Evolutionary conservation across 331 rosid genomes (phyloP).

Genomic region (Acacia concinna): DNA sequence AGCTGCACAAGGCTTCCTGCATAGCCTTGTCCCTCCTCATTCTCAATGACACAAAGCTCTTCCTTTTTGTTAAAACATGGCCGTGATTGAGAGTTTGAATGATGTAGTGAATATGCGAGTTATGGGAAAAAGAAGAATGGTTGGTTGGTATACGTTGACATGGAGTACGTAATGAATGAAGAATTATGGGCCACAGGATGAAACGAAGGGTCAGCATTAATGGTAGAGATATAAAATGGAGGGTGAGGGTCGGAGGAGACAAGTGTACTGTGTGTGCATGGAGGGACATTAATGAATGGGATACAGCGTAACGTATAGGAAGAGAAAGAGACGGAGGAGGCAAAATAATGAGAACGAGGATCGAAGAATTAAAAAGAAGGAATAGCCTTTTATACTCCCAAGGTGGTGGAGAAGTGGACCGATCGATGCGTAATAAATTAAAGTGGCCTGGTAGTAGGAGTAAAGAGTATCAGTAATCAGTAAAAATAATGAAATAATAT

Average conservation of each 20-base stretch:
- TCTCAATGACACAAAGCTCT: not conserved
- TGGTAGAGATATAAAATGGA: not conserved
- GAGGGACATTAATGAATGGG: not conserved
- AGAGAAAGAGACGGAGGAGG: not conserved
- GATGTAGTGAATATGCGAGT: not conserved
- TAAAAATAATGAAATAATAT: no score
- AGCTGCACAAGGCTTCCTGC: not conserved
- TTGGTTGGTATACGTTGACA: not conserved
- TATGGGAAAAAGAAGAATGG: not conserved
- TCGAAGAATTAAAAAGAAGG: not conserved
- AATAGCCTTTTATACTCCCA: constrained; percentile 32
- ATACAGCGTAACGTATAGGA: not conserved
- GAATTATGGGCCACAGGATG: not conserved
- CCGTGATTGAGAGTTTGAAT: no score
- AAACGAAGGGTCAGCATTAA: not conserved
- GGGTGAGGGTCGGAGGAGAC: not conserved
- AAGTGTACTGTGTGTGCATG: not conserved
- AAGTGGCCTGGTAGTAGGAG: not conserved
- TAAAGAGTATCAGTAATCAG: no score
- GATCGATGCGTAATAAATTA: not conserved
- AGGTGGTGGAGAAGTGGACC: constrained; percentile 29
- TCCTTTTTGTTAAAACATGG: not conserved
- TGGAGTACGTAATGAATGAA: not conserved
- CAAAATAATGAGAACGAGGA: constrained; percentile 21
- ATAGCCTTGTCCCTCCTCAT: not conserved